Evolutionary conservation across 169 alveolate species (phyloP).

Genomic region (Babesia sp.): DNA sequence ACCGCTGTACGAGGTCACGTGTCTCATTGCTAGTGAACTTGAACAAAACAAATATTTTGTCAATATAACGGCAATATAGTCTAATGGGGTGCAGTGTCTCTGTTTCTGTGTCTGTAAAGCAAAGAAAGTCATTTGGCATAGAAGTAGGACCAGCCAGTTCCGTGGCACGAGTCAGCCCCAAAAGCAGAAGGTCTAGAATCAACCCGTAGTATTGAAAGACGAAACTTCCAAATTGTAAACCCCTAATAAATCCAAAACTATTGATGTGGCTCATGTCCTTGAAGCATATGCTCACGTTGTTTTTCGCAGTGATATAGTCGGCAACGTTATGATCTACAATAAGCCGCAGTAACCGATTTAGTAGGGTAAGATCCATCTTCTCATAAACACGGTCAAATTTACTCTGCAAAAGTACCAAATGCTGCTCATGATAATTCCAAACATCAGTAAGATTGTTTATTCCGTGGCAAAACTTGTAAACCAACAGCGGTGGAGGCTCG

Average conservation of each 20-base stretch:
- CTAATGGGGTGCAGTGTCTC: constrained; percentile 98
- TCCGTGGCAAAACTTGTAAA: constrained; percentile 98
- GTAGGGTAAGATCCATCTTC: constrained; percentile 96
- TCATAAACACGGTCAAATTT: constrained; percentile 88
- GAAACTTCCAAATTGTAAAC: constrained; percentile 97
- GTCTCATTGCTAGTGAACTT: constrained; percentile 94
- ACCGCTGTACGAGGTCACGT: constrained; percentile 95
- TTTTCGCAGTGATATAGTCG: constrained; percentile 98
- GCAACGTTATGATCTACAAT: constrained; percentile 99
- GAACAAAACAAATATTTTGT: constrained; percentile 91
- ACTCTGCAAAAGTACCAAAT: constrained; percentile 91
- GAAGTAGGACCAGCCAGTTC: constrained; percentile 97
- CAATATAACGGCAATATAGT: constrained; percentile 95
- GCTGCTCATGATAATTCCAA: constrained; percentile 95
- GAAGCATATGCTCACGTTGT: constrained; percentile 94
- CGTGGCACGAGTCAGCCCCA: constrained; percentile 98
- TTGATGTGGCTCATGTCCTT: constrained; percentile 99
- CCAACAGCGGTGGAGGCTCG: constrained; percentile 99
- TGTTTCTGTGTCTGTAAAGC: constrained; percentile 90
- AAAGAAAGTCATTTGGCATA: constrained; percentile 91
- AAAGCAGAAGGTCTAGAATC: constrained; percentile 89
- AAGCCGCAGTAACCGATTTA: constrained; percentile 95
- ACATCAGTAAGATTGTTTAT: constrained; percentile 96
- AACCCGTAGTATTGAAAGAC: constrained; percentile 93
- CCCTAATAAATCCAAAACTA: constrained; percentile 97